phyloP scores from a whole-genome alignment of 1,284 basidiomycete genomes.

The Cutaneotrichosporon arboriforme region DNA sequence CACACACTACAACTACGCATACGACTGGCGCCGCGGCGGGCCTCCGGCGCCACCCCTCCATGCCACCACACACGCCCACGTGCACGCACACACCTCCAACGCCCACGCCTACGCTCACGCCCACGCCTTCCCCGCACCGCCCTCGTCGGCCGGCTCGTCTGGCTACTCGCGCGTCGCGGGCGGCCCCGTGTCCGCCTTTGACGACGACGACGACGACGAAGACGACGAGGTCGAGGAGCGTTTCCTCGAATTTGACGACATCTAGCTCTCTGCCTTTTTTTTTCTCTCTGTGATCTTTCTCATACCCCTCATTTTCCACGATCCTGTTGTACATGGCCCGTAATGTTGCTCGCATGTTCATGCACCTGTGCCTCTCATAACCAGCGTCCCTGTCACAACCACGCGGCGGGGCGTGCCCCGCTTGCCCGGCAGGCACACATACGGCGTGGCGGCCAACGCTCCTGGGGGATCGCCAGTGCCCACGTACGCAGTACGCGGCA shows the following conservation, averaged over 20 bases:
- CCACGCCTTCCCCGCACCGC: not conserved
- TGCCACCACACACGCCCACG: not conserved
- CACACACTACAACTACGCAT: not conserved
- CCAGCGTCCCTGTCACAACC: too few relatives aligned
- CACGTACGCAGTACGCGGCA: too few relatives aligned
- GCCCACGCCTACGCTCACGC: not conserved
- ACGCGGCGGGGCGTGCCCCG: too few relatives aligned
- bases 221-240: conserved; percentile 13
- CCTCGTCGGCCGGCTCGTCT: not conserved
- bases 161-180: not conserved
- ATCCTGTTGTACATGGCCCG: not conserved
- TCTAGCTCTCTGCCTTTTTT: conserved; percentile 1
- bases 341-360: not conserved
- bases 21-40: not conserved
- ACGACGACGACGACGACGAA: conserved; percentile 8
- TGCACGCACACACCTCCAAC: not conserved
- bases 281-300: not conserved
- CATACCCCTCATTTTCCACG: not conserved
- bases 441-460: too few relatives aligned
- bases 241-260: conserved; percentile 24
- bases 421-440: too few relatives aligned
- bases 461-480: too few relatives aligned
- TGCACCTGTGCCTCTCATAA: too few relatives aligned
- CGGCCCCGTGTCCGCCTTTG: conserved; percentile 1
- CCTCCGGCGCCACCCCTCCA: not conserved